Evolutionary conservation across 1,284 basidiomycete species (phyloP).

Genomic region (Jaminaea rosea): DNA sequence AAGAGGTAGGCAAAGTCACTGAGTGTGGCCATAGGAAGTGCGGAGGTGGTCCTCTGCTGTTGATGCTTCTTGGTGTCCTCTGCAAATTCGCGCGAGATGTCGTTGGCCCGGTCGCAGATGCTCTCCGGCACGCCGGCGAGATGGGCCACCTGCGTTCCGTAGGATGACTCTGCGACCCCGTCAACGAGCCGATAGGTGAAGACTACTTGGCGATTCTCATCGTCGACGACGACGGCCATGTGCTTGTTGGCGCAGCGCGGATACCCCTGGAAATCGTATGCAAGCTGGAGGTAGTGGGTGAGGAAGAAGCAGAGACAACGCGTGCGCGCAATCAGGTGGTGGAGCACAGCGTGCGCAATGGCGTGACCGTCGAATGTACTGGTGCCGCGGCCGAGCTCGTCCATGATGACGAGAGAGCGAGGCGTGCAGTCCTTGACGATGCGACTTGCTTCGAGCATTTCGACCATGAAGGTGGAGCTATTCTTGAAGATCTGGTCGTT

Average conservation of each 20-base stretch:
- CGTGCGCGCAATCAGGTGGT: constrained; percentile 39
- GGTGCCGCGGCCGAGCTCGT: constrained; percentile 47
- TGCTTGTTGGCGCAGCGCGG: constrained; percentile 44
- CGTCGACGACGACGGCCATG: constrained; percentile 45
- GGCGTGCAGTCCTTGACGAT: constrained; percentile 45
- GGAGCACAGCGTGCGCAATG: constrained; percentile 43
- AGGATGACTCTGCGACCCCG: constrained; percentile 72
- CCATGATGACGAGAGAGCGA: constrained; percentile 45
- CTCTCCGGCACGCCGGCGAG: constrained; percentile 40
- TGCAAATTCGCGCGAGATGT: constrained; percentile 35
- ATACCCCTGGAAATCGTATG: constrained; percentile 38
- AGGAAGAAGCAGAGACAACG: constrained; percentile 46
- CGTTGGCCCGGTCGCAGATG: constrained; percentile 40
- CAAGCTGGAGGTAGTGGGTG: constrained; percentile 43
- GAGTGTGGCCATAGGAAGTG: constrained; percentile 30
- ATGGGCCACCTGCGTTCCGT: constrained; percentile 53
- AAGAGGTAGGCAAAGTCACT: constrained; percentile 42
- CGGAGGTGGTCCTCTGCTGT: constrained; percentile 26
- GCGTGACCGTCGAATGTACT: constrained; percentile 46
- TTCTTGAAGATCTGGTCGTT: constrained; percentile 26
- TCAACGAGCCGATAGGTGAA: constrained; percentile 45
- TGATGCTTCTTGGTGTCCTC: constrained; percentile 27
- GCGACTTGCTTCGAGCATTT: constrained; percentile 44
- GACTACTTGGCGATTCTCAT: constrained; percentile 36
- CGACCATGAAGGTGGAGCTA: constrained; percentile 47